Base-by-base conservation (phyloP, 352 stramenopile genomes). In the Phytophthora vignae region DNA sequence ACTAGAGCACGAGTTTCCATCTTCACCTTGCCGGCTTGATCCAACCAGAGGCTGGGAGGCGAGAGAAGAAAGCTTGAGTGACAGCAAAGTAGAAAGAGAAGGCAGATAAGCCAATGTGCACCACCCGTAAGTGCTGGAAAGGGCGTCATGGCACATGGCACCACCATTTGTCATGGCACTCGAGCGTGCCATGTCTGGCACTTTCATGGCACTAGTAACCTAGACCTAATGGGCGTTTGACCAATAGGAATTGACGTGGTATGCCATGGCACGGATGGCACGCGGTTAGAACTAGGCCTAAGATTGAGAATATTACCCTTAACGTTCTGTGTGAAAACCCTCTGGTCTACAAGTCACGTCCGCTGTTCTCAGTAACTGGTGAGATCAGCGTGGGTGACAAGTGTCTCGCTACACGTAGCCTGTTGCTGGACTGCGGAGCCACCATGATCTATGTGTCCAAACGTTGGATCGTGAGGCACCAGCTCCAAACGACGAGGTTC, bases 121-220 rank as follows among this genome's bases (percentile, higher is more conserved):
- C 55, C 38, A 60, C 14, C 14, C 31, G 29, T 31, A 48, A 31
- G 33, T 9, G 33, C 31, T 49, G 27, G 5, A 46, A 48, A 19
- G 11, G 11, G 6, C 40, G 40, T 48, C 56, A 54, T 38, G 7
- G 36, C 33, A 50, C 31, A 49, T 36, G 55, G 42, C 19, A 63
- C 40, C 4, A 55, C 38, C 36, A 53, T 21, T 63, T 55, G 31
- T 25, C 42, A 63, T 63, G 56, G 42, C 42, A 55, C 42, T 44
- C 21, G 2, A n/a, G 22, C 14, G 56, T 63, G 56, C 27, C 56
- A 63, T 54, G 22, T 25, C 9, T 55, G 56, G 56, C 56, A 63
- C 56, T 46, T 63, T 42, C 19, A 19, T 48, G 40, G 15, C n/a
- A n/a, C n/a, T n/a, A n/a, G n/a, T n/a, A n/a, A n/a, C n/a, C n/a